These are phyloP conservation scores for Cryptococcus sp. DNA, from an alignment of 1,284 basidiomycete species.

Conservation along the genomic window DNA sequence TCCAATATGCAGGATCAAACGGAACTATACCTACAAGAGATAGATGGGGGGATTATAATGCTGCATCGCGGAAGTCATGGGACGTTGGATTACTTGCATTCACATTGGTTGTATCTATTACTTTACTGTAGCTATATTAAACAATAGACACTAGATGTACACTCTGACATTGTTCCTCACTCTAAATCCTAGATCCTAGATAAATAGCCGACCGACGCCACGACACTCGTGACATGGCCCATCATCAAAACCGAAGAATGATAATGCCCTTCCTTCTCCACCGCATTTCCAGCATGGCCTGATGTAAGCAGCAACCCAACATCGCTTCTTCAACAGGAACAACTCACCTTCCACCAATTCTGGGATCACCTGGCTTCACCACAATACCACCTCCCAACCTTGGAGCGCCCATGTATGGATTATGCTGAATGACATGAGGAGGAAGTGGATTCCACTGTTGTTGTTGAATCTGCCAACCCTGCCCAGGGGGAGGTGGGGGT, in stretches of 20 bases:
- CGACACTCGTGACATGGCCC: slow-evolving; percentile 32
- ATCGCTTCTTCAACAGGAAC: not conserved
- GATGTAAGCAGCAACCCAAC: not conserved
- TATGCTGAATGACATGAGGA: slow-evolving; percentile 14
- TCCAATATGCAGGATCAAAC: slow-evolving; percentile 25
- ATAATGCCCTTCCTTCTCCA: slow-evolving; percentile 33
- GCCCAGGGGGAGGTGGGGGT: not conserved
- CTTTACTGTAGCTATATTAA: not conserved
- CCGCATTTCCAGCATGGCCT: slow-evolving; percentile 36
- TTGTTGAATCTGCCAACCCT: not conserved
- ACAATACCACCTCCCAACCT: slow-evolving; percentile 27
- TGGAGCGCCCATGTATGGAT: slow-evolving; percentile 5
- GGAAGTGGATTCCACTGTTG: slow-evolving; percentile 14
- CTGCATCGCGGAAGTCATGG: not conserved
- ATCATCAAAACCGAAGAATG: slow-evolving; percentile 40
- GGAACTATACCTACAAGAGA: not conserved
- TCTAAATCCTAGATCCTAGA: not conserved
- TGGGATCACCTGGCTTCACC: slow-evolving; percentile 39
- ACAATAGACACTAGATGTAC: not conserved
- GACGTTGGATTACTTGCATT: not conserved
- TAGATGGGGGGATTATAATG: not conserved
- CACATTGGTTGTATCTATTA: not conserved
- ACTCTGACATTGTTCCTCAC: not conserved
- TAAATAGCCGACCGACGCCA: slow-evolving; percentile 38
- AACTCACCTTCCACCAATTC: slow-evolving; percentile 43